phyloP scores from a whole-genome alignment of 2,329 filamentous ascomycete species.

The Calonectria pseudoreteaudii region DNA sequence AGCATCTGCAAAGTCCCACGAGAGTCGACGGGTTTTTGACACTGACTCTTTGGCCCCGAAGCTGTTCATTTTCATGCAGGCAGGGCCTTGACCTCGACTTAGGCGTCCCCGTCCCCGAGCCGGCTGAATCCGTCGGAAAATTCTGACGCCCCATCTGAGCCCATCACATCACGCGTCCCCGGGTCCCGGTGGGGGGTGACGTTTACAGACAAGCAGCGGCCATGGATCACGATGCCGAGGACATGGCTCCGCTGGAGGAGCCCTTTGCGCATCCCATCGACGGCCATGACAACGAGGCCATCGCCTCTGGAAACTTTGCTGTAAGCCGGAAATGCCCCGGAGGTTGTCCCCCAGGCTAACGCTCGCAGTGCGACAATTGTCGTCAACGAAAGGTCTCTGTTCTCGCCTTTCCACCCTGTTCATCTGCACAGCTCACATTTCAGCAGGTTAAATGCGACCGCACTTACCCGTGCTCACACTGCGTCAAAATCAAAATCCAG shows the following conservation, averaged over 20 bases:
- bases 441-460: conserved; percentile 33
- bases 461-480: conserved; percentile 24
- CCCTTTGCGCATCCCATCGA: not conserved
- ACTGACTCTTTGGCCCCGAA: not conserved
- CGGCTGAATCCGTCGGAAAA: not conserved
- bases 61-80: conserved; percentile 1
- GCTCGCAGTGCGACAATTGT: conserved; percentile 10
- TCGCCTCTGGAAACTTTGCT: conserved; percentile 8
- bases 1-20: not conserved
- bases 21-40: not conserved
- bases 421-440: not conserved
- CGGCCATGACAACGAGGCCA: not conserved
- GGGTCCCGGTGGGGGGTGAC: not conserved
- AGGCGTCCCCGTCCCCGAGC: not conserved
- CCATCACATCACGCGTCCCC: not conserved
- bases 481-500: conserved; percentile 15
- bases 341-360: not conserved
- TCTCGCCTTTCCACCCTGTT: not conserved
- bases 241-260: conserved; percentile 11
- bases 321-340: not conserved
- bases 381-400: conserved; percentile 11
- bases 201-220: not conserved
- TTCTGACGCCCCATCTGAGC: not conserved
- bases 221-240: conserved; percentile 4
- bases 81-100: not conserved